Evolutionary conservation across 805 yeast genomes (phyloP).

Genomic region (Kodamaea nitidulidarum): DNA sequence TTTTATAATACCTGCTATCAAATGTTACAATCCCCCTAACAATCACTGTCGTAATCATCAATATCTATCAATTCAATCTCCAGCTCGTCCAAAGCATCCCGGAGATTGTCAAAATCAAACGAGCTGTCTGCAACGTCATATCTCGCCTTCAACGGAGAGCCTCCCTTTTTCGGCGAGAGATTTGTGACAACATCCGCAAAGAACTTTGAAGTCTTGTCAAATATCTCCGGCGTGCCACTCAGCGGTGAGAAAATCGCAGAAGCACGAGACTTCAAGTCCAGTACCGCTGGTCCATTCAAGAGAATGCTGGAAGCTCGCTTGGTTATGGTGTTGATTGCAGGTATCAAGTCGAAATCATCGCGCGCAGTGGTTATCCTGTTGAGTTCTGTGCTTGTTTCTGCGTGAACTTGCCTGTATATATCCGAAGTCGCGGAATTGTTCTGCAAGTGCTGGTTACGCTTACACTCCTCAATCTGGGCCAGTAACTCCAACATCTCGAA

Average conservation of each 20-base stretch:
- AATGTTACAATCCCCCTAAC: background rate
- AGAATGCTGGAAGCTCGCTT: constrained; percentile 19
- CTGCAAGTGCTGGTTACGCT: constrained; percentile 11
- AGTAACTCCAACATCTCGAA: constrained; percentile 33
- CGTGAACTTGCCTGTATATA: constrained; percentile 10
- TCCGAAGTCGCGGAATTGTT: constrained; percentile 6
- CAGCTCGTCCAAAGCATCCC: constrained; percentile 5
- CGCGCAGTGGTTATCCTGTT: constrained; percentile 1
- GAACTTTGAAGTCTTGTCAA: constrained; percentile 21
- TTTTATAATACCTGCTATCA: too few relatives aligned
- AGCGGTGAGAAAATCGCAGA: constrained; percentile 4
- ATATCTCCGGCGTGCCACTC: constrained; percentile 7
- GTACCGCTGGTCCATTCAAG: constrained; percentile 10
- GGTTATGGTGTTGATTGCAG: constrained; percentile 12
- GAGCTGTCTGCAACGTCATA: constrained; percentile 22
- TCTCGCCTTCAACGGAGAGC: background rate
- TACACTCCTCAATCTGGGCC: constrained; percentile 17
- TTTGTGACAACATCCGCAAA: constrained; percentile 23
- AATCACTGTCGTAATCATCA: constrained; percentile 25
- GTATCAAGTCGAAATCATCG: constrained; percentile 5
- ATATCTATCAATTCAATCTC: constrained; percentile 16
- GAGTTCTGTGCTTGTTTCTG: constrained; percentile 11
- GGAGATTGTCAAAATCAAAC: constrained; percentile 24
- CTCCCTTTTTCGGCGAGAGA: constrained; percentile 23
- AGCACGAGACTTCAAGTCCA: constrained; percentile 7